Evolutionary conservation across 495 filamentous ascomycete species (phyloP).

Genomic region (Hypoxylon cercidicola): DNA sequence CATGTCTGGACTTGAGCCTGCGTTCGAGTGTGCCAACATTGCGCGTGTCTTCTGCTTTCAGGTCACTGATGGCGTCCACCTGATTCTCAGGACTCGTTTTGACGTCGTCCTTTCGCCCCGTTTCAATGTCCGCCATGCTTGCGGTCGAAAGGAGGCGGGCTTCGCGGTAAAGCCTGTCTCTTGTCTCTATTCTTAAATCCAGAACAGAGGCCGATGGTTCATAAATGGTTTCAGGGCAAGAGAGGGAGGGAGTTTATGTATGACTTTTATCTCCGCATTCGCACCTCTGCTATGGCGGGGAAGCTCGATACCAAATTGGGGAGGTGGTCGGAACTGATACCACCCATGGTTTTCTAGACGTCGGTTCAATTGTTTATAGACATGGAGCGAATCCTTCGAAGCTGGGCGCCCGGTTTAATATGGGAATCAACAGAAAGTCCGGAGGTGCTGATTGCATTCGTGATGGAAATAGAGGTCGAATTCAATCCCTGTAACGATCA

Average conservation of each 20-base stretch:
- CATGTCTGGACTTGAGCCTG: slow-evolving; percentile 65
- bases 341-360: slow-evolving; percentile 7
- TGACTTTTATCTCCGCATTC: slow-evolving; percentile 32
- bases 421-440: slow-evolving; percentile 7
- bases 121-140: slow-evolving; percentile 42
- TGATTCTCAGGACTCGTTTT: slow-evolving; percentile 27
- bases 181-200: not conserved
- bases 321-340: slow-evolving; percentile 31
- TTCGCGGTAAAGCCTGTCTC: not conserved
- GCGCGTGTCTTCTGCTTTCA: slow-evolving; percentile 41
- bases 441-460: not conserved
- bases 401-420: slow-evolving; percentile 10
- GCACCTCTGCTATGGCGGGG: slow-evolving; percentile 22
- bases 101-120: slow-evolving; percentile 15
- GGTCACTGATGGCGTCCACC: slow-evolving; percentile 30
- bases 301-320: slow-evolving; percentile 28
- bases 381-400: slow-evolving; percentile 24
- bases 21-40: slow-evolving; percentile 56
- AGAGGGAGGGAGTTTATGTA: not conserved
- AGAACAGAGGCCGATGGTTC: not conserved
- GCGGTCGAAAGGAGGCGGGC: slow-evolving; percentile 2
- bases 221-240: not conserved
- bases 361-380: slow-evolving; percentile 7
- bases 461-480: too few species aligned
- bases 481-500: too few species aligned